Evolutionary conservation across 2,329 filamentous ascomycete species (phyloP), one percentile per base, ranked within the genome.

Genomic region (Calonectria crousiana): DNA sequence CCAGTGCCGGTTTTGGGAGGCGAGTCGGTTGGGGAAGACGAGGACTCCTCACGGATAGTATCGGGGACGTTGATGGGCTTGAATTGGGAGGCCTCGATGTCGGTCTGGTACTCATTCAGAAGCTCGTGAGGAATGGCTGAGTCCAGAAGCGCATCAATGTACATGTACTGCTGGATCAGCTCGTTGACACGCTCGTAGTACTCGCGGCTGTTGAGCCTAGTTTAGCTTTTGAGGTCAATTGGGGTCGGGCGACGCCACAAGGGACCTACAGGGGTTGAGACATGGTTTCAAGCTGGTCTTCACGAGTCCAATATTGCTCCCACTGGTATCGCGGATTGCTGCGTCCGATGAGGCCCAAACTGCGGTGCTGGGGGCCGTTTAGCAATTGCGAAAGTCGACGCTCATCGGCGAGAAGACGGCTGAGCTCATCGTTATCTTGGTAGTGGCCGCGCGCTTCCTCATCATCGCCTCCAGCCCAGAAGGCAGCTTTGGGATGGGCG

Each of bases 161-260:
- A 98, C 76, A 97, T 89, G 83, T 98, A 98, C 83, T 98, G 94
- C 83, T 97, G 94, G 73, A 98, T 92, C 53, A 98, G 88, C 78
- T 93, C 92, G 85, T 98, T 98, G 82, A 93, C 96, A 53, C 95
- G 92, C 87, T 97, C 93, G 82, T 98, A 98, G 86, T 98, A 98
- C 81, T 93, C 82, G 60, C 95, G 94, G 74, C 92, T 93, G 76
- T 93, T 76, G 10, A 16, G 8, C n/a, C 32, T 36, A 6, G 44
- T 36, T 32, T 56, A 71, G 68, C 72, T 68, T 75, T 41, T 73
- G 64, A 11, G 30, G 49, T 23, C 28, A 58, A 52, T n/a, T 30
- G 14, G 36, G 47, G 36, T 34, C 30, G 30, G 44, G 60, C 38
- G 41, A 60, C 32, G 23, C 14, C 28, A n/a, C 49, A 20, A n/a